Base-by-base conservation (phyloP, 306 rosid species). In the Prunus salicina region DNA sequence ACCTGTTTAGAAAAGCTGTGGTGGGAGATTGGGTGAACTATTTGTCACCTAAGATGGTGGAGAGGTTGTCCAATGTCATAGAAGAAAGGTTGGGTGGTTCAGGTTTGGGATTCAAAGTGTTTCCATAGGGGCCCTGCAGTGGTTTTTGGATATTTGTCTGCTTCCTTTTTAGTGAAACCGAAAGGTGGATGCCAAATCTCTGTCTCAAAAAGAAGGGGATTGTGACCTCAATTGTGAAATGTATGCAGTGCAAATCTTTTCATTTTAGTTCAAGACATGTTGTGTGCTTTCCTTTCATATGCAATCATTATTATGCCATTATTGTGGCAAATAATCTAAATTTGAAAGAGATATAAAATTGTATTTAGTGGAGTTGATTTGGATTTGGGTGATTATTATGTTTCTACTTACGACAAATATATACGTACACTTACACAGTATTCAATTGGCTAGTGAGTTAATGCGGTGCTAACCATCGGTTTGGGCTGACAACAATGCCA, bases 1-100 rank as follows among this genome's bases (percentile, higher is more conserved):
- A 66, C 64, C 78, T 79, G 53, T 90, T 88, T 71, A 60, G 96
- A 38, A 88, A 86, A 57, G 96, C 71, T n/a, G 83, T 86, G 80
- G 73, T 86, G 14, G 93, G 93, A 3, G 91, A 90, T 43, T 86
- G 88, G 89, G 72, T 82, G 1, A 90, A 88, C 45, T 75, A 90
- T 63, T 71, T 90, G 63, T 64, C 86, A n/a, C 87, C 91, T 20
- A 43, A 30, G 4, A 82, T 81, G 93, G 87, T 49, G 7, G 76
- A 88, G 65, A 85, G 76, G 11, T 58, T 88, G 50, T 80, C 91
- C 34, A 81, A 80, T 76, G 30, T 88, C 38, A 3, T 84, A 0
- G 87, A 86, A 27, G 86, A 88, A 2, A 86, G 84, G 57, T 50
- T 90, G 15, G 30, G 79, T 38, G 81, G 61, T n/a, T 55, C 61